Base-by-base conservation (phyloP, 1,284 basidiomycete species). In the Schizopora paradoxa region DNA sequence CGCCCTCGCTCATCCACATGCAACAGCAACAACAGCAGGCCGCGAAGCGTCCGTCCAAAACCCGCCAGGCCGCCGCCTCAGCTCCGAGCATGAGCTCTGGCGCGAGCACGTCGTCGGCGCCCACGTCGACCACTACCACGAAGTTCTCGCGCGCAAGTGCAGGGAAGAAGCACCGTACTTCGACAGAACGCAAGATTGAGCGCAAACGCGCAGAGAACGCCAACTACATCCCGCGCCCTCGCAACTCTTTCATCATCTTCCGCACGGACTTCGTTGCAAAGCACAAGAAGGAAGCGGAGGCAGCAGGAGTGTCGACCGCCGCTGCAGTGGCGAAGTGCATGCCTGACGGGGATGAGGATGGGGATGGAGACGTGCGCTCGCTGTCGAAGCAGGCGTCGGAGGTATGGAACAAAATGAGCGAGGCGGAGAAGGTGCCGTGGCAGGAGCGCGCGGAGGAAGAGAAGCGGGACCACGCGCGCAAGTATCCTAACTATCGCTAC, bases 241-340 rank as follows among this genome's bases (percentile, higher is more conserved):
- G 83, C 5, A 94, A 94, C 60, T 79, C 88, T 22, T 94, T 92
- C 67, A 91, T 94, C 61, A 76, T 93, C 52, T 94, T 91, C 65
- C 81, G 91, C 22, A 83, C 83, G 54, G 79, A 89, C 55, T 90
- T 81, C 55, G 69, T 73, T 72, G 37, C 62, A 61, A 44, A 43
- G 19, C 25, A 36, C 7, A 39, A 40, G 54, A 54, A 61, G 45
- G 65, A 70, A 37, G 59, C 64, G 8, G 21, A 55, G 55, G 45
- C 55, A 6, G 62, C 65, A 27, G 5, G 38, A 2, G 41, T 33
- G 5, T 53, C 55, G 22, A 23, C 47, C 4, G 54, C 55, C 14
- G 50, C 51, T 2, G 11, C 26, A 23, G 6, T 35, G 10, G 33
- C 33, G 33, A 22, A 16, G 33, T 16, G 22, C 18, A 32, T 25